Conservation (phyloP, 208 protist genomes). For the Acanthamoeba lenticulata region DNA sequence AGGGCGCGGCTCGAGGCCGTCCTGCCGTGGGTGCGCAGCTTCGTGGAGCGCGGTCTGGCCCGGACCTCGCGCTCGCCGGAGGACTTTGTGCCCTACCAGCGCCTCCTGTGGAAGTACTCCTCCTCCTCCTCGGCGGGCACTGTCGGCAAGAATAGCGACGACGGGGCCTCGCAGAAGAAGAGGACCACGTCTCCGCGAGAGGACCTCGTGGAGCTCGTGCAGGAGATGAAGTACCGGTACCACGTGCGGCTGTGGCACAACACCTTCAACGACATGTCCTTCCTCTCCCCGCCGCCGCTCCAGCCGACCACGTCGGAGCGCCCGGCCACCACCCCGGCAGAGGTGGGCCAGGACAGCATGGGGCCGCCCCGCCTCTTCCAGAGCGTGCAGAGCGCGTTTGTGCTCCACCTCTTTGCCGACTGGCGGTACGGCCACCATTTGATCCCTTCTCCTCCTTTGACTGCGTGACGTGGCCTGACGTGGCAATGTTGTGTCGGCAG, state of each 20-base stretch:
- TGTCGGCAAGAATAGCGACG: neutral
- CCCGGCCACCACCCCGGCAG: neutral
- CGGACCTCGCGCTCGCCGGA: constrained; percentile 41
- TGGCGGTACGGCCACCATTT: neutral
- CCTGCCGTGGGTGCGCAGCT: constrained; percentile 30
- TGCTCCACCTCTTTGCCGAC: constrained; percentile 57
- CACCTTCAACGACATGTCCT: constrained; percentile 67
- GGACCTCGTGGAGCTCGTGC: constrained; percentile 13
- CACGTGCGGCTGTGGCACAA: constrained; percentile 53
- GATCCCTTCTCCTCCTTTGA: neutral
- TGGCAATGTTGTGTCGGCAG: neutral
- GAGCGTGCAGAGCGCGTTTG: constrained; percentile 52
- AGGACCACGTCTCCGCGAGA: neutral
- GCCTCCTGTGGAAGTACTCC: constrained; percentile 55
- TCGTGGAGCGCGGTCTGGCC: constrained; percentile 6
- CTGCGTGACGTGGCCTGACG: neutral
- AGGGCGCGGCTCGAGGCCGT: neutral
- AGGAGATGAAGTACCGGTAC: constrained; percentile 59
- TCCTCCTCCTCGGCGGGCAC: neutral
- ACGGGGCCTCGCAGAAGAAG: neutral
- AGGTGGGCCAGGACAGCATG: constrained; percentile 57
- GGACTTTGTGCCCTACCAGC: constrained; percentile 67
- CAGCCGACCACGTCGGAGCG: neutral
- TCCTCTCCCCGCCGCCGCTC: neutral
- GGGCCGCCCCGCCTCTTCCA: constrained; percentile 62